phyloP scores from a whole-genome alignment of 768 basidiomycete species.

The Suillus weaverae region DNA sequence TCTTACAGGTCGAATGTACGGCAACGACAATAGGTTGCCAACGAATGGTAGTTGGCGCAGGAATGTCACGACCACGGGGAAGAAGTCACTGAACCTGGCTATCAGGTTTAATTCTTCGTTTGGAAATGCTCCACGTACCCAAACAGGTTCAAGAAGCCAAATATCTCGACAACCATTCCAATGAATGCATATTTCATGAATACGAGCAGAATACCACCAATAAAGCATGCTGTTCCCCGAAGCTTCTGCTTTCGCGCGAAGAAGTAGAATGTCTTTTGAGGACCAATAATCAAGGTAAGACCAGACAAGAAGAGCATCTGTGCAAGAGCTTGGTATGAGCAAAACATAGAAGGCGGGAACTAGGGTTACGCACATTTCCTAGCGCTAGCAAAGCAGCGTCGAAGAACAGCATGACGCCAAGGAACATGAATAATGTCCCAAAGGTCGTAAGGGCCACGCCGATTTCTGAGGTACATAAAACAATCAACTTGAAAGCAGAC shows the following conservation, averaged over 20 bases:
- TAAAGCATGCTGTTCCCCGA: constrained; percentile 84
- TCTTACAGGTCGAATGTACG: constrained; percentile 82
- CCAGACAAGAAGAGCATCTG: constrained; percentile 94
- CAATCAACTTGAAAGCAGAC: not conserved
- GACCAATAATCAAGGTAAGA: constrained; percentile 94
- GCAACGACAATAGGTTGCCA: constrained; percentile 81
- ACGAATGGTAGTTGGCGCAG: constrained; percentile 91
- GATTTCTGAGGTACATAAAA: constrained; percentile 60
- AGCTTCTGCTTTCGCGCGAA: constrained; percentile 95
- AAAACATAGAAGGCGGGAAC: constrained; percentile 4
- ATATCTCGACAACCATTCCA: constrained; percentile 90
- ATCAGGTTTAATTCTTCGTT: constrained; percentile 8
- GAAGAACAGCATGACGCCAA: constrained; percentile 95
- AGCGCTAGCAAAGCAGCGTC: constrained; percentile 94
- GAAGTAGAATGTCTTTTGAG: constrained; percentile 96
- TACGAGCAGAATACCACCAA: constrained; percentile 88
- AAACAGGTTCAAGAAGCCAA: constrained; percentile 97
- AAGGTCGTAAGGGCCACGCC: constrained; percentile 96
- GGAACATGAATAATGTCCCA: constrained; percentile 92
- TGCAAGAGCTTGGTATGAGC: not conserved
- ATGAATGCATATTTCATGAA: constrained; percentile 95
- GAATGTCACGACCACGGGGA: constrained; percentile 98
- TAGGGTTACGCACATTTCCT: constrained; percentile 75
- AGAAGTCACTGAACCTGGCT: constrained; percentile 77
- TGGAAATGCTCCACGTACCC: constrained; percentile 53